Percentiles rank a stretch among this genome's conserved stretches.
These are phyloP conservation scores for Globisporangium barbulae DNA, from an alignment of 352 stramenopile genomes.

Conservation along the genomic window DNA sequence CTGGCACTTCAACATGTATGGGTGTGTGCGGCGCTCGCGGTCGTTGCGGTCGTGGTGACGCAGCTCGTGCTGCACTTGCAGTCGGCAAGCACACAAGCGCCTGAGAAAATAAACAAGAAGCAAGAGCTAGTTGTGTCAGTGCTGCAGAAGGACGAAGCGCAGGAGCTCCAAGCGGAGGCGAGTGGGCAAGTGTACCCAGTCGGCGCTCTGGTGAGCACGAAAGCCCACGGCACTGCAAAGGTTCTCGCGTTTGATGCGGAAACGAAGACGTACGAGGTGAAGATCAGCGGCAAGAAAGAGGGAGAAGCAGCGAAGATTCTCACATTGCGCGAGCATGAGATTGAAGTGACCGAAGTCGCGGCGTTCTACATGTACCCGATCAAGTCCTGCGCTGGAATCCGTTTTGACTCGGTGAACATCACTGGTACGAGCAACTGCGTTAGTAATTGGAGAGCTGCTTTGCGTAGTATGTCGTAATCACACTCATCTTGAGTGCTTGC, in stretches of 20 bases:
- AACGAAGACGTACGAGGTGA: constrained; percentile 33
- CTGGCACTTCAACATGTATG: background rate
- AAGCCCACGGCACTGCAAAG: constrained; percentile 5
- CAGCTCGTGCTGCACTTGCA: constrained; percentile 11
- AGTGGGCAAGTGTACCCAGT: constrained; percentile 24
- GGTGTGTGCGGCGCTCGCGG: constrained; percentile 14
- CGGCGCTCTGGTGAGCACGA: constrained; percentile 22
- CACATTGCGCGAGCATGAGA: constrained; percentile 17
- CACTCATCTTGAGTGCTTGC: background rate
- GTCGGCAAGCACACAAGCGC: background rate
- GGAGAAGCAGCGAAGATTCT: constrained; percentile 9
- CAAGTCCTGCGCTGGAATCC: constrained; percentile 77
- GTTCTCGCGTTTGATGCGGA: constrained; percentile 27
- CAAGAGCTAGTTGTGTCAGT: constrained; percentile 20
- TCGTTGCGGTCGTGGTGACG: constrained; percentile 19
- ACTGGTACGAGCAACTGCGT: constrained; percentile 17
- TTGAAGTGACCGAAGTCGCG: constrained; percentile 32
- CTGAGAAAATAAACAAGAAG: background rate
- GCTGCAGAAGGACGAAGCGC: constrained; percentile 28
- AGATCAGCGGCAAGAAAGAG: background rate
- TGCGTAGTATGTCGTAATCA: background rate
- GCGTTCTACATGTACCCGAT: constrained; percentile 80
- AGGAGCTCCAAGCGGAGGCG: constrained; percentile 23
- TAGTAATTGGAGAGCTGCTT: too few relatives aligned
- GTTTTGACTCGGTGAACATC: constrained; percentile 38